A percentile compares a stretch with the other conserved stretches of the same genome.
phyloP scores from a whole-genome alignment of 2,329 filamentous ascomycete species.

The Colletotrichum acutatum region DNA sequence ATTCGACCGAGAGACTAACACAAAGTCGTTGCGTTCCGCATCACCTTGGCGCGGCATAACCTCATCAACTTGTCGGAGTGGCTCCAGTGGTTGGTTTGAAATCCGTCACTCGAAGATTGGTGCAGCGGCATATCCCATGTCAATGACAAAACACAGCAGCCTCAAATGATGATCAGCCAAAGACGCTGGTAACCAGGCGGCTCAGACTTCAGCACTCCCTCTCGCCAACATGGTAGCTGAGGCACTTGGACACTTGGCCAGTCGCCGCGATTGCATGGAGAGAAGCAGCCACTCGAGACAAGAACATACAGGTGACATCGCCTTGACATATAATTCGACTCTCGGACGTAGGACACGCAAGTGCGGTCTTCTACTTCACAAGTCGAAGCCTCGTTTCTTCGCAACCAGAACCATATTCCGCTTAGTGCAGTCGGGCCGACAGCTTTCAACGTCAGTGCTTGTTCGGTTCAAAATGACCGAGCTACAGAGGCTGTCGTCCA shows the following conservation, averaged over 20 bases:
- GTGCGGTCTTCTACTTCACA: neutral
- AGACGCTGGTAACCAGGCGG: neutral
- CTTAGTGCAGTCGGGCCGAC: neutral
- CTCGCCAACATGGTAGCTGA: neutral
- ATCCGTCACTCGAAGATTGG: neutral
- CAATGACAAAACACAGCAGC: neutral
- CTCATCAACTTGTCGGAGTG: neutral
- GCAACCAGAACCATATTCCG: conserved; percentile 17
- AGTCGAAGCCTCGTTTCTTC: neutral
- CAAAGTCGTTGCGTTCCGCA: neutral
- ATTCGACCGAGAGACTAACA: neutral
- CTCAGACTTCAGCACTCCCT: neutral
- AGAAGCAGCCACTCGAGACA: neutral
- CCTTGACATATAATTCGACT: neutral
- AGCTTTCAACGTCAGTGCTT: neutral
- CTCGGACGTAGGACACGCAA: neutral
- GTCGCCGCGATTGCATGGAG: neutral
- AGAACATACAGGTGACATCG: neutral
- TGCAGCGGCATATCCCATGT: neutral
- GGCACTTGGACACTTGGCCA: neutral
- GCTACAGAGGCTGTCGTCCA: neutral
- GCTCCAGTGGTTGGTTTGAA: neutral
- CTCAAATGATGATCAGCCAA: neutral
- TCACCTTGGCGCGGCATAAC: neutral
- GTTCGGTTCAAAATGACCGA: neutral